Evolutionary conservation across 352 stramenopile genomes (phyloP), one percentile per base, ranked within the genome.

Genomic region (Globisporangium heterothallicum): DNA sequence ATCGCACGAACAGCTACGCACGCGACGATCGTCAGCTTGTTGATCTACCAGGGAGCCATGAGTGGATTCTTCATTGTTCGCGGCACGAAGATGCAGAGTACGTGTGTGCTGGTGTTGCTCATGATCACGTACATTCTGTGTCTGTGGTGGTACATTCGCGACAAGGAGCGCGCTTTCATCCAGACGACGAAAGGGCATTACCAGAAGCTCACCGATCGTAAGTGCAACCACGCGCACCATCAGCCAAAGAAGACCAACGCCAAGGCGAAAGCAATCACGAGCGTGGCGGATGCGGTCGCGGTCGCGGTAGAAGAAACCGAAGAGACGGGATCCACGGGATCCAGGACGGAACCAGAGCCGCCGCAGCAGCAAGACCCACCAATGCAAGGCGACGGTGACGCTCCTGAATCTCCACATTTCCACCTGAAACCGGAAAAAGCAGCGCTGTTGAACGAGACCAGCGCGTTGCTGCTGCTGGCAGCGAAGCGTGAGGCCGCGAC

Each of bases 41-140:
- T 94, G 16, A 72, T 94, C 43, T 94, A 94, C 43, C 78, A 87
- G 44, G 73, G 66, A 21, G 80, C 80, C 25, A 94, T 94, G 83
- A 83, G 74, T 29, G 83, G 83, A 25, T 94, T 91, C 53, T 90
- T 92, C 54, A 70, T 94, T 29, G 76, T 89, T 36, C 70, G 80
- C 6, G 83, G 80, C 56, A 90, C 83, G 18, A 87, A 75, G 49
- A 64, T 77, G 40, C 80, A 92, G 61, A 89, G 72, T 63, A 71
- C 69, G 16, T 73, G 66, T 12, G 73, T 94, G 45, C 55, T 91
- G 0, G 78, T 82, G 47, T 56, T 94, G 56, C 70, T 94, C 49
- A 88, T 94, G 78, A 70, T 71, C 42, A 91, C 83, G 43, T 92
- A 89, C 55, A 83, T 94, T 22, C 57, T 94, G 4, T 74, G 72